Evolutionary conservation across 768 basidiomycete genomes (phyloP), one percentile per base, ranked within the genome.

Genomic region (Panaeolus papilionaceus): DNA sequence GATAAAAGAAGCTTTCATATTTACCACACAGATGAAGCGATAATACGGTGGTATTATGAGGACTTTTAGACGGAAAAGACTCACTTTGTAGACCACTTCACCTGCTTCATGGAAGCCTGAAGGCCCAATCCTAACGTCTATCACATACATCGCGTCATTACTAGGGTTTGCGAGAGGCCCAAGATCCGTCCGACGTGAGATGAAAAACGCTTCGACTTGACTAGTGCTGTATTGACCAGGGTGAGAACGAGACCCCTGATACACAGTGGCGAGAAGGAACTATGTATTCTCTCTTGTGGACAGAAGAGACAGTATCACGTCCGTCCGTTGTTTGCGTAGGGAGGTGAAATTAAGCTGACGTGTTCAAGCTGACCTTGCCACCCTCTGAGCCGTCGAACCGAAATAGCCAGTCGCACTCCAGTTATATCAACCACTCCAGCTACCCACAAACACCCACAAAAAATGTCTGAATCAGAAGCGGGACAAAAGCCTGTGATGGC

Each of bases 181-280:
- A 58, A 58, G 54, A 58, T 58, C 54, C 54, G 26, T 37, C 54
- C 54, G 54, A 16, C n/a, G 54, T n/a, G 54, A 58, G 33, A 58
- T 58, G 54, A 58, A 58, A 33, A 58, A 33, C 54, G 16, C 26
- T 33, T 51, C 47, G 23, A 20, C n/a, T 51, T 9, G n/a, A 20
- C 20, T 23, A 51, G 26, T 23, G 47, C 20, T 7, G 20, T 7
- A 51, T 20, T 58, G 54, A 16, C 26, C 11, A 23, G 0, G 28
- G 54, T 58, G 54, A 51, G 47, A 44, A 23, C 28, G 6, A 37
- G 54, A 58, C 54, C 54, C 54, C 54, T 28, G 28, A 33, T 28
- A 58, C 54, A 37, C 54, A 58, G 26, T 33, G 3, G 54, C 54
- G 16, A 58, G 54, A 58, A 58, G 54, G 16, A 51, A 23, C 20